Evolutionary conservation across 306 rosid genomes (phyloP).

Genomic region (Cicer arietinum): DNA sequence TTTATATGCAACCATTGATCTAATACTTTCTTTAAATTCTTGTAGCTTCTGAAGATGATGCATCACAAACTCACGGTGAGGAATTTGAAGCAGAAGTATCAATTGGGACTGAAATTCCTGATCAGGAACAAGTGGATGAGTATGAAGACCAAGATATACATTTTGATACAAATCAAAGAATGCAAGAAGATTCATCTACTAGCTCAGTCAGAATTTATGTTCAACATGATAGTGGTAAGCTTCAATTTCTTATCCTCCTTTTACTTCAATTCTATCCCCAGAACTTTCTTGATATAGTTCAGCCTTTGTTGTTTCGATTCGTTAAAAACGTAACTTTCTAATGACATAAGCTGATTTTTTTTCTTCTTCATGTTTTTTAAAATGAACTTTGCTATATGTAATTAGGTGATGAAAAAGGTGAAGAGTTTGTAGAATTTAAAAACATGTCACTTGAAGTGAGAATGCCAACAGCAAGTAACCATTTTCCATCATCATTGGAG

Average conservation of each 20-base stretch:
- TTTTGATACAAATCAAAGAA: slow-evolving; percentile 42
- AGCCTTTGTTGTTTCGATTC: too few species aligned
- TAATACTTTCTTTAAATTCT: slow-evolving; percentile 16
- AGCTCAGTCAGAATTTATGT: slow-evolving; percentile 49
- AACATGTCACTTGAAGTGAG: slow-evolving; percentile 57
- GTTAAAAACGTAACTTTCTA: neutral
- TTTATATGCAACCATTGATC: slow-evolving; percentile 13
- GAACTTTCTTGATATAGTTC: neutral
- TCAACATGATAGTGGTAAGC: slow-evolving; percentile 58
- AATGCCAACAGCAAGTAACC: slow-evolving; percentile 47
- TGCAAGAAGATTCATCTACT: slow-evolving; percentile 63
- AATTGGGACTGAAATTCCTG: slow-evolving; percentile 91
- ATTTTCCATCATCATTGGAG: slow-evolving; percentile 50
- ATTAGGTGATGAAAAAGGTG: slow-evolving; percentile 51
- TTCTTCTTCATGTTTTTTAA: neutral
- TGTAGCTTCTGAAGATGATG: slow-evolving; percentile 67
- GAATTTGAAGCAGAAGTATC: slow-evolving; percentile 81
- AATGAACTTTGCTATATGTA: slow-evolving; percentile 10
- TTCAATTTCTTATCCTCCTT: slow-evolving; percentile 27
- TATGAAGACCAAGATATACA: slow-evolving; percentile 55
- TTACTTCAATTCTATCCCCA: slow-evolving; percentile 18
- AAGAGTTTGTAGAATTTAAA: slow-evolving; percentile 62
- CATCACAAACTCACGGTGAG: slow-evolving; percentile 53
- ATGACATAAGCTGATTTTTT: neutral
- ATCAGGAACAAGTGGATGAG: slow-evolving; percentile 70